Conservation (phyloP, 768 basidiomycete species). For the Suillus clintonianus region DNA sequence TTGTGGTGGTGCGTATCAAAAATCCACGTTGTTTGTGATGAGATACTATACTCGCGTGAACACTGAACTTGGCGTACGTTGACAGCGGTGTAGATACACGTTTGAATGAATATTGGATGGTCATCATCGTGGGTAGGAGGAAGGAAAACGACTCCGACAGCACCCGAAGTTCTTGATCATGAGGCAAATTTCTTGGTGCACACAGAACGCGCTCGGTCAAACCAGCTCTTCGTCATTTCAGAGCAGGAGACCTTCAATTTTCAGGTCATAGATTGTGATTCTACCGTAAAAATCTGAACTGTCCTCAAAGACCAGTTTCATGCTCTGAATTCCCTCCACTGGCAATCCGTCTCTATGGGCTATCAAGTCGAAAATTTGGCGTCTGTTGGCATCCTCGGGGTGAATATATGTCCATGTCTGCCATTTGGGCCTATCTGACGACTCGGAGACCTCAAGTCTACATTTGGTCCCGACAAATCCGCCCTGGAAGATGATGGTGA, state of each 20-base stretch:
- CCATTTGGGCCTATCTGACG: conserved; percentile 47
- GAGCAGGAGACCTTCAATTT: conserved; percentile 26
- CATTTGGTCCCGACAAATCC: conserved; percentile 81
- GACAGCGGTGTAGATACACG: background rate
- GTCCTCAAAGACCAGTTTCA: conserved; percentile 75
- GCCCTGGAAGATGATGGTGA: conserved; percentile 79
- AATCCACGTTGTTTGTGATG: background rate
- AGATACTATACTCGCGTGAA: background rate
- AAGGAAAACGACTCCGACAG: background rate
- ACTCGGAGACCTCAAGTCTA: conserved; percentile 42
- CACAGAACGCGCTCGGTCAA: background rate
- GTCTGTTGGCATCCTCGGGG: conserved; percentile 79
- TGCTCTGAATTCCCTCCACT: conserved; percentile 34
- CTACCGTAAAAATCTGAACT: conserved; percentile 88
- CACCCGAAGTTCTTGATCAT: background rate
- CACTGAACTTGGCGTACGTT: background rate
- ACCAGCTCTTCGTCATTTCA: background rate
- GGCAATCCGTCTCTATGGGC: conserved; percentile 12
- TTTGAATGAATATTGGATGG: background rate
- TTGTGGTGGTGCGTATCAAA: background rate
- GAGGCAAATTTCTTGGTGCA: background rate
- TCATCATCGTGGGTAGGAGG: background rate
- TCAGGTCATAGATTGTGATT: conserved; percentile 71
- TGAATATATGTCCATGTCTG: conserved; percentile 54
- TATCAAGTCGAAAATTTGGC: conserved; percentile 63